phyloP scores from a whole-genome alignment of 176 grass and related monocot species.

The Miscanthus lutarioriparius region DNA sequence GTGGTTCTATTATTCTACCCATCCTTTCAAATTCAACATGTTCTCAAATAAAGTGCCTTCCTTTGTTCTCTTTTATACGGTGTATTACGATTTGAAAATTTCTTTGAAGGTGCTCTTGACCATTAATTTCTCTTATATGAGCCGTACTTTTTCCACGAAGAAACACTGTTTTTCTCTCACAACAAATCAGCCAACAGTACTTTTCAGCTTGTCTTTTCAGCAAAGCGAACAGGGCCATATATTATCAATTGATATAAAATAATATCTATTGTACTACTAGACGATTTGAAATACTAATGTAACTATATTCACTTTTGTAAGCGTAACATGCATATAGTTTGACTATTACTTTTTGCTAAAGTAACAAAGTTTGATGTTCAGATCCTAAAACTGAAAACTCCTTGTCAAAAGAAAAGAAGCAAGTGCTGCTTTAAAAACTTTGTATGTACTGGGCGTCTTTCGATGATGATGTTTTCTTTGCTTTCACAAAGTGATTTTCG shows the following conservation, averaged over 20 bases:
- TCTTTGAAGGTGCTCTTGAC: not conserved
- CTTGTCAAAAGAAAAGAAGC: not conserved
- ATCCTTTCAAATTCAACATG: not conserved
- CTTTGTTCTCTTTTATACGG: not conserved
- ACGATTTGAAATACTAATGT: not conserved
- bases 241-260: not conserved
- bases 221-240: too few species aligned
- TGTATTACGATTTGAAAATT: not conserved
- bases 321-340: not conserved
- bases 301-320: not conserved
- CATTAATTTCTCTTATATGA: not conserved
- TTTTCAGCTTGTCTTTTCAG: too few species aligned
- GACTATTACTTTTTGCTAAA: not conserved
- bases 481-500: constrained; percentile 1
- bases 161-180: too few species aligned
- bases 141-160: too few species aligned
- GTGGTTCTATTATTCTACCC: not conserved
- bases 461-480: not conserved
- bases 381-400: not conserved
- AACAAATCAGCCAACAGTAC: too few species aligned
- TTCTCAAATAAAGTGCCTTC: not conserved
- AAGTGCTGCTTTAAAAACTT: not conserved
- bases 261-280: not conserved
- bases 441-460: not conserved
- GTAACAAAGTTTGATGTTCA: not conserved